Evolutionary conservation across 1,284 basidiomycete species (phyloP).

Genomic region (Grifola frondosa): DNA sequence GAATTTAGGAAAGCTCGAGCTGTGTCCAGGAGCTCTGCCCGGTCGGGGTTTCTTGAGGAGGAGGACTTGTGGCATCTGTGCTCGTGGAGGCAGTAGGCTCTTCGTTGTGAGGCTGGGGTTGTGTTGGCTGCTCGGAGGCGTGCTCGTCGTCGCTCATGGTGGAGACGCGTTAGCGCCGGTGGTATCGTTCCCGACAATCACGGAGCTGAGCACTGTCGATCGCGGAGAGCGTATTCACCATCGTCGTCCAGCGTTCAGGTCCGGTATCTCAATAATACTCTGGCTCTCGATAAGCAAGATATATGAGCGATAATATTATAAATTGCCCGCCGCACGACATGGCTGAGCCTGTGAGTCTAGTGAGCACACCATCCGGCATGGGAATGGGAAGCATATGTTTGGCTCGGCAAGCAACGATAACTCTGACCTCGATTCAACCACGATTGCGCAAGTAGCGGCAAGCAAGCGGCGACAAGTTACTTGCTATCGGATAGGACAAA

Average conservation of each 20-base stretch:
- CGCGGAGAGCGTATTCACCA: background rate
- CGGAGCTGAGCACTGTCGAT: background rate
- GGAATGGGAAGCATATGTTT: too few relatives aligned
- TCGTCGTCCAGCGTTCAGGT: background rate
- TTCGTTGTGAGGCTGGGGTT: background rate
- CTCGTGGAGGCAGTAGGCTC: too few relatives aligned
- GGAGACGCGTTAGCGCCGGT: background rate
- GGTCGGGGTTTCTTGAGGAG: constrained; percentile 11
- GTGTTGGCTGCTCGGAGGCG: background rate
- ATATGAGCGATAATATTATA: too few relatives aligned
- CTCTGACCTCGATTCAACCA: too few relatives aligned
- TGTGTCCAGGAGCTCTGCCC: constrained; percentile 49
- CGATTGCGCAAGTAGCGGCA: too few relatives aligned
- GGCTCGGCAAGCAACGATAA: too few relatives aligned
- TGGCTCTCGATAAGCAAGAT: background rate
- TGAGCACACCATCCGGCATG: too few relatives aligned
- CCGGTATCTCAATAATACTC: background rate
- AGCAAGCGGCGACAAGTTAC: too few relatives aligned
- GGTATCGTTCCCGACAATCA: background rate
- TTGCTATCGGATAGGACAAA: too few relatives aligned
- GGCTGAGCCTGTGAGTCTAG: too few relatives aligned
- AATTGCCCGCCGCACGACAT: too few relatives aligned
- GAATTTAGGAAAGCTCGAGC: constrained; percentile 66
- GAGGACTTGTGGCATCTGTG: constrained; percentile 5
- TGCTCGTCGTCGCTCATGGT: constrained; percentile 17